Evolutionary conservation across 1,284 basidiomycete species (phyloP).

Genomic region (Boletus holoroseus): DNA sequence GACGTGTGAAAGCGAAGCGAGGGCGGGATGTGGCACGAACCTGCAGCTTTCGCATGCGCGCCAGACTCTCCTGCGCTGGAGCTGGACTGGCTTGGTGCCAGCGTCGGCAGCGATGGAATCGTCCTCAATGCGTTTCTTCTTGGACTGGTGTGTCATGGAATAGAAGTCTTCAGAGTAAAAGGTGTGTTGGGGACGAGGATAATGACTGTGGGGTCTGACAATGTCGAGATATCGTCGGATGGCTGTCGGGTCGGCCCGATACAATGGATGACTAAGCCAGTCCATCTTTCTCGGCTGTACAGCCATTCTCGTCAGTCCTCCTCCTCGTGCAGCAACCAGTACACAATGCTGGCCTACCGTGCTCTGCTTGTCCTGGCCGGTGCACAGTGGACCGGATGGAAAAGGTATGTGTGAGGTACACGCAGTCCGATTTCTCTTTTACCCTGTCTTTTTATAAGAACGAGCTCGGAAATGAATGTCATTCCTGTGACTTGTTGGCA

Average conservation of each 20-base stretch:
- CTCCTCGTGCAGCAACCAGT: slow-evolving; percentile 20
- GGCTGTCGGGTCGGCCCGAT: slow-evolving; percentile 35
- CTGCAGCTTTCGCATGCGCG: slow-evolving; percentile 81
- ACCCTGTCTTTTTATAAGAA: slow-evolving; percentile 31
- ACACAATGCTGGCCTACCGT: slow-evolving; percentile 21
- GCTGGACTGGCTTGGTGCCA: slow-evolving; percentile 63
- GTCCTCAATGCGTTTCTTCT: slow-evolving; percentile 69
- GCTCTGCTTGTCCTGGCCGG: slow-evolving; percentile 1
- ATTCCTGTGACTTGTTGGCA: slow-evolving; percentile 29
- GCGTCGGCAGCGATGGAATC: slow-evolving; percentile 46
- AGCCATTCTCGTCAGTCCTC: slow-evolving; percentile 24
- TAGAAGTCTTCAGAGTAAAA: slow-evolving; percentile 48
- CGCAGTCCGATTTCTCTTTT: slow-evolving; percentile 10
- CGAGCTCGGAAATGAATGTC: slow-evolving; percentile 33
- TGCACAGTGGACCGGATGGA: slow-evolving; percentile 8
- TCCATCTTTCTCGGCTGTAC: slow-evolving; percentile 27
- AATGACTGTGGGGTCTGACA: slow-evolving; percentile 20
- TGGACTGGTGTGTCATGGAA: slow-evolving; percentile 50
- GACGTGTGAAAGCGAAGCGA: slow-evolving; percentile 16
- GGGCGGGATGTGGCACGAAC: slow-evolving; percentile 40
- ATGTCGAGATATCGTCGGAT: slow-evolving; percentile 34
- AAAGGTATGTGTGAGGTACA: slow-evolving; percentile 26
- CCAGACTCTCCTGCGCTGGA: slow-evolving; percentile 73
- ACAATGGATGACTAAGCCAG: slow-evolving; percentile 34
- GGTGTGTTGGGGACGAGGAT: slow-evolving; percentile 31